Evolutionary conservation across 208 protist species (phyloP).

Genomic region (Acanthamoeba divionensis): DNA sequence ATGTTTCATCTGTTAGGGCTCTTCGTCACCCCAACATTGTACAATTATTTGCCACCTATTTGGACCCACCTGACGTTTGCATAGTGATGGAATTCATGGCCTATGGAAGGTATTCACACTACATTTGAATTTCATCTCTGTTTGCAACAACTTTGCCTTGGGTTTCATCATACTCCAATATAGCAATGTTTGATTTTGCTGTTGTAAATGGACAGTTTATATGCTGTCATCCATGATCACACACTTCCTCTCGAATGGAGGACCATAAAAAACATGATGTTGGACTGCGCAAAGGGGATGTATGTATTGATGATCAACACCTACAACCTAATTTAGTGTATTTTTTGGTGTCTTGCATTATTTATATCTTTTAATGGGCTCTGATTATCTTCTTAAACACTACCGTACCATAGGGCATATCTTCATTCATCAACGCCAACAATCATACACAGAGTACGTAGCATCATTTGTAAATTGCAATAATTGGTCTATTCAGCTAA

Average conservation of each 20-base stretch:
- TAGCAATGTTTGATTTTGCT: no score
- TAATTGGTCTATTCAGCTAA: no score
- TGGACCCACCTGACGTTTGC: slow-evolving; percentile 22
- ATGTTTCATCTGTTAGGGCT: no score
- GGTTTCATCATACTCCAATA: background rate
- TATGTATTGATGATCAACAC: no score
- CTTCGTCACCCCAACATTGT: slow-evolving; percentile 44
- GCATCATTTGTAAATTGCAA: no score
- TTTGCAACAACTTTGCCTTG: background rate
- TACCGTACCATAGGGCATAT: no score
- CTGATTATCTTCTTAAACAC: no score
- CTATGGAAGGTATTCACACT: slow-evolving; percentile 29
- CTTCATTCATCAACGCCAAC: slow-evolving; percentile 23
- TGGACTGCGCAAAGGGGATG: slow-evolving; percentile 36
- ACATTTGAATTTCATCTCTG: background rate
- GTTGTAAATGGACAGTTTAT: background rate
- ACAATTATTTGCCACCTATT: background rate
- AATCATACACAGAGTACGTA: background rate
- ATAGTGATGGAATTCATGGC: slow-evolving; percentile 49
- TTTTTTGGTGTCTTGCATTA: no score
- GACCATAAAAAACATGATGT: background rate
- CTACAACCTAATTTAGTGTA: no score
- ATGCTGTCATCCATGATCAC: no score
- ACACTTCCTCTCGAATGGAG: slow-evolving; percentile 8
- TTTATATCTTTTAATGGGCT: no score